Evolutionary conservation across 2,329 filamentous ascomycete genomes (phyloP).

Genomic region (Hypoxylon sp.): DNA sequence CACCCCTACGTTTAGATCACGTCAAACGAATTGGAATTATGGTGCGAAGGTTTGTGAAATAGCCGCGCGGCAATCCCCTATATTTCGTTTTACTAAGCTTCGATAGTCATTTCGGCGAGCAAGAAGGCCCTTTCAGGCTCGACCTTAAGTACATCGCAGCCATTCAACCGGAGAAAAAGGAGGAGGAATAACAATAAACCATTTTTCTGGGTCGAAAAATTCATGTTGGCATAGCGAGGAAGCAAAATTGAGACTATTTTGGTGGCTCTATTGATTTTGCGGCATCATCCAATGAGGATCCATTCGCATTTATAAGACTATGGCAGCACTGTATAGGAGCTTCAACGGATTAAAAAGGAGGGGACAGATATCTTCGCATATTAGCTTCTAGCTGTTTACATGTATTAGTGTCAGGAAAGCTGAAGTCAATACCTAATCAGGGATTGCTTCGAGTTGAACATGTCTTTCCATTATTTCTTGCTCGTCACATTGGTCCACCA

Average conservation of each 20-base stretch:
- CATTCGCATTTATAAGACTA: neutral
- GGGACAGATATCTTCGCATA: neutral
- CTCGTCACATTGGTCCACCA: neutral
- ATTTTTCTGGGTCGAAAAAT: neutral
- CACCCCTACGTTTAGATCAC: constrained; percentile 67
- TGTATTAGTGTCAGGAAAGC: neutral
- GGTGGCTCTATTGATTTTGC: constrained; percentile 3
- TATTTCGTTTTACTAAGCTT: constrained; percentile 40
- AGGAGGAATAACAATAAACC: neutral
- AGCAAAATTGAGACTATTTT: neutral
- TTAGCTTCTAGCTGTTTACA: neutral
- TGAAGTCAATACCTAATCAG: neutral
- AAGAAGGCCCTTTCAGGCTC: constrained; percentile 67
- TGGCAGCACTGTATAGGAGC: neutral
- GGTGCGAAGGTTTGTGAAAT: constrained; percentile 77
- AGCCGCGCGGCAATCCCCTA: neutral
- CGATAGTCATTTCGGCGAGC: constrained; percentile 78
- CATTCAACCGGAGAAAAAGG: constrained; percentile 4
- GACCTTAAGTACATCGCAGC: constrained; percentile 38
- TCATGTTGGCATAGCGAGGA: neutral
- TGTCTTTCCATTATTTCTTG: neutral
- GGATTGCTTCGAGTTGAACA: neutral
- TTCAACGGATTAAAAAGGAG: neutral
- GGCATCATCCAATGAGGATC: neutral
- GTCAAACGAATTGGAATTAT: constrained; percentile 80